Percentiles rank a stretch among this genome's conserved stretches.
These are phyloP conservation scores for Elsinoe necatrix DNA, from an alignment of 2,329 filamentous ascomycete species.

Conservation along the genomic window DNA sequence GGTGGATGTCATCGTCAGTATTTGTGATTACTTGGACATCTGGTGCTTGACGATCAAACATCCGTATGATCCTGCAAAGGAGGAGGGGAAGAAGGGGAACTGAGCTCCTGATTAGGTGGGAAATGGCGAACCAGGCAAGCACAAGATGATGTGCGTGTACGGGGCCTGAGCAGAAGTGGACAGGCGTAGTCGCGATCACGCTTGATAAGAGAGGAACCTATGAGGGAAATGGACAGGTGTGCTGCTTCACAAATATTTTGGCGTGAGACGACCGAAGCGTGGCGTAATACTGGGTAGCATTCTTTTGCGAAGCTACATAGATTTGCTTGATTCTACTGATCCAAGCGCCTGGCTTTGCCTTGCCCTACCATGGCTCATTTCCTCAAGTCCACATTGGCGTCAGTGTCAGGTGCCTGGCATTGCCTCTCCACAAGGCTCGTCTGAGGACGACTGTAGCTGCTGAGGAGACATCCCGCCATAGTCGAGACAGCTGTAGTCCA, in stretches of 20 bases:
- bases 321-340: background rate
- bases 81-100: conserved; percentile 13
- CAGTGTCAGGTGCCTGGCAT: too few relatives aligned
- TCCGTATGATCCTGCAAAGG: conserved; percentile 35
- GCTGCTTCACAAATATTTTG: background rate
- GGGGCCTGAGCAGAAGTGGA: background rate
- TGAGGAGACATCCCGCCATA: too few relatives aligned
- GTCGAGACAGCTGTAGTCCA: background rate
- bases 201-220: background rate
- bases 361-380: too few relatives aligned
- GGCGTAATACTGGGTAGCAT: background rate
- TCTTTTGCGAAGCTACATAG: background rate
- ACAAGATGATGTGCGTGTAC: too few relatives aligned
- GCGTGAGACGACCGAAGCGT: background rate
- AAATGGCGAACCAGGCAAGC: too few relatives aligned
- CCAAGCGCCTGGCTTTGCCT: background rate
- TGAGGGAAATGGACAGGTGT: background rate
- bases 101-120: background rate
- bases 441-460: too few relatives aligned
- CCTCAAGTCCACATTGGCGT: too few relatives aligned
- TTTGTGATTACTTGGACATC: conserved; percentile 96
- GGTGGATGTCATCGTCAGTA: conserved; percentile 91
- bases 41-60: conserved; percentile 99
- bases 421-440: too few relatives aligned
- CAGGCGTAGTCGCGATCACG: background rate